These are phyloP conservation scores for Epithele typhae DNA, from an alignment of 768 basidiomycete species.

Conservation along the genomic window DNA sequence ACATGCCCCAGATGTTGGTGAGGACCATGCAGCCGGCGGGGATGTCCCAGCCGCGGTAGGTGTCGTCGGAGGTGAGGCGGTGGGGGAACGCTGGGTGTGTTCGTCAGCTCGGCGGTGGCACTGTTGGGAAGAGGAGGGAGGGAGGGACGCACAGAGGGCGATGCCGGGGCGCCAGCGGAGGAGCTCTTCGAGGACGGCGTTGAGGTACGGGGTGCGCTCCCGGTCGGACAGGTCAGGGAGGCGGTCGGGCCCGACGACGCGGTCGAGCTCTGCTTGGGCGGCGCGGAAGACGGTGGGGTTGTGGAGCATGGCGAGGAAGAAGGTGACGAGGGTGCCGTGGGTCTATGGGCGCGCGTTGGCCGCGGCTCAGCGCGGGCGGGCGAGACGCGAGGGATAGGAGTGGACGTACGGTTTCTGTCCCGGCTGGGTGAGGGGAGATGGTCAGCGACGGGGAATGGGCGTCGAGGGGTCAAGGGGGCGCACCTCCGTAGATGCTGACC, in stretches of 20 bases:
- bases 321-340: conserved; percentile 31
- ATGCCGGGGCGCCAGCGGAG: conserved; percentile 21
- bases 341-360: conserved; percentile 23
- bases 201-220: conserved; percentile 34
- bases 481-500: conserved; percentile 6
- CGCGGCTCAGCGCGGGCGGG: too few species aligned
- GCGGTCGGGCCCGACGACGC: conserved; percentile 33
- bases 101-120: too few species aligned
- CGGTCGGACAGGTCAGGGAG: conserved; percentile 36
- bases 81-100: conserved; percentile 23
- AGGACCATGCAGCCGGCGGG: conserved; percentile 23
- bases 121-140: too few species aligned
- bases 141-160: background rate
- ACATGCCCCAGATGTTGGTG: conserved; percentile 19
- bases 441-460: too few species aligned
- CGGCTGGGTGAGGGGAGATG: too few species aligned
- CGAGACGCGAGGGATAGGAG: too few species aligned
- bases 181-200: conserved; percentile 33
- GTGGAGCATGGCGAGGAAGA: conserved; percentile 35
- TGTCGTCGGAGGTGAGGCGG: conserved; percentile 17
- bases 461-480: too few species aligned
- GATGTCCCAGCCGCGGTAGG: conserved; percentile 24
- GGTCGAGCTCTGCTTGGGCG: conserved; percentile 39
- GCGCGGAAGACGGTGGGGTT: conserved; percentile 32
- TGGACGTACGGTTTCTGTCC: too few species aligned